A percentile compares a stretch with the other conserved stretches of the same genome.
Conservation (phyloP, 352 stramenopile species). For the Globisporangium camurandrum region DNA sequence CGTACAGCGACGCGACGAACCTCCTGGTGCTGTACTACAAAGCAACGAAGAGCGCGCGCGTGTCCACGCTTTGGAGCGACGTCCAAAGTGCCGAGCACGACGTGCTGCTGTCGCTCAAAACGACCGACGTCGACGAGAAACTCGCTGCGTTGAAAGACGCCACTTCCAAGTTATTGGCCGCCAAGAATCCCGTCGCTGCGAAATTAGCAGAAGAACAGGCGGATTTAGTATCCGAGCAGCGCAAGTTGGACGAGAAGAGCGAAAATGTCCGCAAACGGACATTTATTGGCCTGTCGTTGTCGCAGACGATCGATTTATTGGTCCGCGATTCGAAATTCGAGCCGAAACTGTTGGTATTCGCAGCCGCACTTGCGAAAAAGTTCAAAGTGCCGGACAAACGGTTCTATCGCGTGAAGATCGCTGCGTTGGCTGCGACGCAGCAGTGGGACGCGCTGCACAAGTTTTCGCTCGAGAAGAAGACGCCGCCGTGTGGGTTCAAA, state of each 20-base stretch:
- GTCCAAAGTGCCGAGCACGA: conserved; percentile 63
- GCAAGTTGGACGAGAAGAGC: conserved; percentile 70
- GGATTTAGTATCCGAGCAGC: conserved; percentile 83
- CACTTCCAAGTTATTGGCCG: conserved; percentile 50
- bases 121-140: conserved; percentile 57
- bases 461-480: conserved; percentile 84
- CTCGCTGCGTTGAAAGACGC: conserved; percentile 57
- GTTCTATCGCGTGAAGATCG: conserved; percentile 89
- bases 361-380: conserved; percentile 71
- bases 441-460: conserved; percentile 87
- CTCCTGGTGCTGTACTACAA: conserved; percentile 79
- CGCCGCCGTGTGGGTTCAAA: conserved; percentile 77
- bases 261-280: conserved; percentile 76
- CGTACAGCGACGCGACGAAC: conserved; percentile 67
- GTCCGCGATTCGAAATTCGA: conserved; percentile 77
- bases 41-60: conserved; percentile 52
- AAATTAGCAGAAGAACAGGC: conserved; percentile 84
- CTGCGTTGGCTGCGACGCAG: conserved; percentile 70
- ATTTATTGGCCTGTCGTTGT: conserved; percentile 80
- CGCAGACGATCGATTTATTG: conserved; percentile 80
- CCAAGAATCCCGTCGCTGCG: conserved; percentile 50
- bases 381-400: conserved; percentile 90
- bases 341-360: conserved; percentile 62
- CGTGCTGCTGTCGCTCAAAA: conserved; percentile 63
- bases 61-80: conserved; percentile 56